A percentile compares a stretch with the other conserved stretches of the same genome.
Conservation (phyloP, 2,329 filamentous ascomycete species). For the Waltergamsia citrina region DNA sequence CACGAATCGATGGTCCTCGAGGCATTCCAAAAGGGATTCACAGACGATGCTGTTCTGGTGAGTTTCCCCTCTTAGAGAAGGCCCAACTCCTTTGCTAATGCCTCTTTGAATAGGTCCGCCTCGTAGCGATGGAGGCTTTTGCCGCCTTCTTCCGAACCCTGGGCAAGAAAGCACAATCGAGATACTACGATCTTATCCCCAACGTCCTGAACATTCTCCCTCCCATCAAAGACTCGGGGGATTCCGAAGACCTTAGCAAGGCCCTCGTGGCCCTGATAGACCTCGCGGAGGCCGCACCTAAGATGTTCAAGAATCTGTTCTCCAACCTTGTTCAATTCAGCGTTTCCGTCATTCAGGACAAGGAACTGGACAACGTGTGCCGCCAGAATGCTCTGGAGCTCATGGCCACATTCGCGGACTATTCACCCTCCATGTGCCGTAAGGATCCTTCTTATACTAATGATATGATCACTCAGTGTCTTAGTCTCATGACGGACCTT, state of each 20-base stretch:
- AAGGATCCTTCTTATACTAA: conserved; percentile 87
- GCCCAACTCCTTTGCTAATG: not conserved
- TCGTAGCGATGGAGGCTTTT: conserved; percentile 94
- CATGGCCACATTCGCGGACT: conserved; percentile 97
- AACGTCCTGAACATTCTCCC: conserved; percentile 92
- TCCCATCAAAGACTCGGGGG: conserved; percentile 82
- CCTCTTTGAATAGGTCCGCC: conserved; percentile 60
- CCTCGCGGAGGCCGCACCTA: conserved; percentile 84
- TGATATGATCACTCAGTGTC: conserved; percentile 97
- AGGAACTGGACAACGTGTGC: conserved; percentile 82
- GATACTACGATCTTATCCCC: conserved; percentile 79
- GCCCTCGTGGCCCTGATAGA: conserved; percentile 89
- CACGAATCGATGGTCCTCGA: conserved; percentile 84
- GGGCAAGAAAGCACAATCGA: conserved; percentile 75
- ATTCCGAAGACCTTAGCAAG: conserved; percentile 85
- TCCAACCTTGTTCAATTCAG: conserved; percentile 87
- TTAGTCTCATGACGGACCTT: conserved; percentile 97
- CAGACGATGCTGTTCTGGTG: conserved; percentile 69
- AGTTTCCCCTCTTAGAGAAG: not conserved
- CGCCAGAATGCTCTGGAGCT: conserved; percentile 93
- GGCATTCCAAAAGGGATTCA: conserved; percentile 87
- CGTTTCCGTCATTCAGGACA: conserved; percentile 89
- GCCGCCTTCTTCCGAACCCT: conserved; percentile 91
- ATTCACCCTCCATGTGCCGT: conserved; percentile 86
- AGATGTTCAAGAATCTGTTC: conserved; percentile 97